Base-by-base conservation (phyloP, 78 protist genomes). In the Ministeria vibrans region DNA sequence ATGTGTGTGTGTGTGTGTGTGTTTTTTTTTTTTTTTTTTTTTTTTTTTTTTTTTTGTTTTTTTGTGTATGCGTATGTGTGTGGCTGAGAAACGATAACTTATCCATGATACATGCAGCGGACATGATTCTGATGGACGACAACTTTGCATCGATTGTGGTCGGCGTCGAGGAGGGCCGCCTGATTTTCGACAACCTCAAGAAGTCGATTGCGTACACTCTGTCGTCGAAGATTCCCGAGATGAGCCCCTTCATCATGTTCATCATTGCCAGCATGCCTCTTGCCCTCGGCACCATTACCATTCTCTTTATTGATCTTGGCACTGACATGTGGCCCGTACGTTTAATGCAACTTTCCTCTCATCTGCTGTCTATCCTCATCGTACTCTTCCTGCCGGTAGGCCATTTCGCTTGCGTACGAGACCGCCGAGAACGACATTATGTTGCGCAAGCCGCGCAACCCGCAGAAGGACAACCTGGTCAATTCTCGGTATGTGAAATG, bases 201-300 rank as follows among this genome's bases (percentile, higher is more conserved):
- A 96, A 97, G 88, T 88, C 94, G 34, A 89, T 98, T 42, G 86
- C 86, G 53, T 98, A 96, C 83, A 88, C 91, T 13, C 89, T 97
- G 63, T 73, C 97, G 27, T 83, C 90, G 41, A 88, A 91, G 83
- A 80, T 93, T 36, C 97, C 68, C 20, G 98, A 97, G 83, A 77
- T 93, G 42, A 0, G 84, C 34, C 98, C 98, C 66, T 92, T 95
- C 93, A 49, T 97, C 28, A 18, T 84, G 51, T 86, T 46, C 88
- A 79, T 93, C 49, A 32, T 82, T 7, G 27, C 90, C 59, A 81
- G 83, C 42, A 28, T 96, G 46, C 99, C 99, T 5, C 81, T 83
- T 18, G 92, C 95, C 30, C 86, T 96, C 38, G 42, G 92, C 72
- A 83, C 94, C 25, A 77, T 92, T 44, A 66, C 92, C 73, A 94